Percentiles rank a stretch among this genome's conserved stretches.
Evolutionary conservation across 2,329 filamentous ascomycete genomes (phyloP).

Genomic region (Neospermospora avenae): DNA sequence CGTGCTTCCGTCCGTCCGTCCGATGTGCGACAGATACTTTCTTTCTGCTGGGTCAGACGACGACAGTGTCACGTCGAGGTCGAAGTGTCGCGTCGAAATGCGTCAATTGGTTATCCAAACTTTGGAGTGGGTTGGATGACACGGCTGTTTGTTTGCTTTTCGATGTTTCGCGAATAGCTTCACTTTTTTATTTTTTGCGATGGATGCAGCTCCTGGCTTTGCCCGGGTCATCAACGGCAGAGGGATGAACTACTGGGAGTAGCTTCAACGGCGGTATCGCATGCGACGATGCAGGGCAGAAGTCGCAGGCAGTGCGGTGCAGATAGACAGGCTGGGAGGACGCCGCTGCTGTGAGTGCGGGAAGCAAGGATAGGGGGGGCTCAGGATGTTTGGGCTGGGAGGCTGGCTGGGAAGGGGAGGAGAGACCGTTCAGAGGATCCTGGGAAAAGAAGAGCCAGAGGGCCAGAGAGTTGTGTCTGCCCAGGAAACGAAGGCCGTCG

Average conservation of each 20-base stretch:
- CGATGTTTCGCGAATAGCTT: constrained; percentile 24
- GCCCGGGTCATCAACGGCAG: background rate
- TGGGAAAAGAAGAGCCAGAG: constrained; percentile 17
- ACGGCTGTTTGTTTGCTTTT: background rate
- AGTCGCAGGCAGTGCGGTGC: background rate
- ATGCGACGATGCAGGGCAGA: constrained; percentile 5
- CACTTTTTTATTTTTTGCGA: constrained; percentile 5
- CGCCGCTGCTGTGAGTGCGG: constrained; percentile 17
- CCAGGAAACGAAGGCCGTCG: background rate
- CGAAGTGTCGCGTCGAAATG: constrained; percentile 1
- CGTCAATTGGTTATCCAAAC: background rate
- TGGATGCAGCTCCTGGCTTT: background rate
- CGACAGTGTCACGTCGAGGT: constrained; percentile 18
- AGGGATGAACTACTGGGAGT: background rate
- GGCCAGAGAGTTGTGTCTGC: background rate
- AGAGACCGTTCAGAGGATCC: constrained; percentile 16
- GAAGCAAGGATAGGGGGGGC: constrained; percentile 28
- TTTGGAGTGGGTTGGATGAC: background rate
- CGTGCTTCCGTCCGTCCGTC: background rate
- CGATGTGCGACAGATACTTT: background rate
- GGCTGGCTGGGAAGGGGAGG: background rate
- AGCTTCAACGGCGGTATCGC: constrained; percentile 29
- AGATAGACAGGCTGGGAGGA: background rate
- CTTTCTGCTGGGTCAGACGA: constrained; percentile 4
- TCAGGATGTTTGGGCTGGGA: constrained; percentile 1